phyloP scores from a whole-genome alignment of 148 eudicot species.

The Rhododendron molle region DNA sequence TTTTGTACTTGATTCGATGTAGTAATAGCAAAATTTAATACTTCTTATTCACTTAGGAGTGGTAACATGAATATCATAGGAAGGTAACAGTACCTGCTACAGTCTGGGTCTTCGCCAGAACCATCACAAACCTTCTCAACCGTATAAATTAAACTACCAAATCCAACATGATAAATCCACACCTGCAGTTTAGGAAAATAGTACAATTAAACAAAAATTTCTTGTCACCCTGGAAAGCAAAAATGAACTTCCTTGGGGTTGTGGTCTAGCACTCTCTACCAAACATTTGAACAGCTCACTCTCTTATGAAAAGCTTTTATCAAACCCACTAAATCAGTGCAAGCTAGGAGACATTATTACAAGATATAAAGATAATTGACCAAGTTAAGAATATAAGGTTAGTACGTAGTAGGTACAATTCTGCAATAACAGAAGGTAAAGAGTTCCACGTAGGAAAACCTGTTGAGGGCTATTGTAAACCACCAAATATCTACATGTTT shows the following conservation, averaged over 20 bases:
- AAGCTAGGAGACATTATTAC: background rate
- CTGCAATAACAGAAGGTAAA: background rate
- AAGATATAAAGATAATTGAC: background rate
- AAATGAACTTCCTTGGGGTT: background rate
- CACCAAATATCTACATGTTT: background rate
- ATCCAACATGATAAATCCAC: conserved; percentile 65
- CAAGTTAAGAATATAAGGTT: background rate
- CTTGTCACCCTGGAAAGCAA: background rate
- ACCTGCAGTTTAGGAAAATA: conserved; percentile 47
- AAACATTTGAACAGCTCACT: background rate
- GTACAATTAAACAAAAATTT: background rate
- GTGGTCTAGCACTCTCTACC: background rate
- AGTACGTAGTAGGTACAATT: background rate
- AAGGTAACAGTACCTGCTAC: conserved; percentile 64
- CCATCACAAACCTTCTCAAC: conserved; percentile 83
- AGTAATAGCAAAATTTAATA: background rate
- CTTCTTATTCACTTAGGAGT: background rate
- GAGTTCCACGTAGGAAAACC: background rate
- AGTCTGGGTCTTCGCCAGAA: conserved; percentile 88
- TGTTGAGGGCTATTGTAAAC: background rate
- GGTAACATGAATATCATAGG: background rate
- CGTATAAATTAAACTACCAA: conserved; percentile 51
- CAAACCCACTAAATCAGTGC: background rate
- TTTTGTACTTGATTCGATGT: background rate
- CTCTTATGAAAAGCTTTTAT: background rate